Conservation (phyloP, 768 basidiomycete species). For the Coprinopsis strossmayeri region DNA sequence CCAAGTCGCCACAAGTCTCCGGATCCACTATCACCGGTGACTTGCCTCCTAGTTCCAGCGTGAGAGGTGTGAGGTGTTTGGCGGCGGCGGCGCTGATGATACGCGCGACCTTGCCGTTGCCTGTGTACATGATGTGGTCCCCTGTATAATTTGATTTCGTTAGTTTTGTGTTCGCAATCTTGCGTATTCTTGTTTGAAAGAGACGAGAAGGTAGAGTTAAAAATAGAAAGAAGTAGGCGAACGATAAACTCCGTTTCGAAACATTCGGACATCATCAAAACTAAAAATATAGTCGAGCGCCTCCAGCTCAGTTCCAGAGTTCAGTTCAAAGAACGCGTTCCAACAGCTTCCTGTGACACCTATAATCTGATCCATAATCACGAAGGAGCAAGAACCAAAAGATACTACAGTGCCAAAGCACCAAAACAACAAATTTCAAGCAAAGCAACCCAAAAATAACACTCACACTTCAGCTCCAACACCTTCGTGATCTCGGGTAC, state of each 20-base stretch:
- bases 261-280: too few relatives aligned
- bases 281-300: too few relatives aligned
- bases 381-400: not conserved
- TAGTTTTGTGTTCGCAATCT: too few relatives aligned
- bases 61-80: slow-evolving; percentile 46
- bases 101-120: slow-evolving; percentile 37
- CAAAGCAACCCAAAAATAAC: too few relatives aligned
- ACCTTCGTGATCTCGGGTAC: slow-evolving; percentile 51
- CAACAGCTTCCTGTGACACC: too few relatives aligned
- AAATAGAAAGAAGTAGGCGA: not conserved
- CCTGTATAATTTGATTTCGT: too few relatives aligned
- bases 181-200: too few relatives aligned
- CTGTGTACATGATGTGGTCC: slow-evolving; percentile 42
- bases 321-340: too few relatives aligned
- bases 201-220: not conserved
- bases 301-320: too few relatives aligned
- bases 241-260: too few relatives aligned
- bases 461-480: slow-evolving; percentile 37
- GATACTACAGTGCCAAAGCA: not conserved
- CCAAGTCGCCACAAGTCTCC: slow-evolving; percentile 10
- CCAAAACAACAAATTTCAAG: too few relatives aligned
- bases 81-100: slow-evolving; percentile 47
- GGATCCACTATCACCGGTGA: slow-evolving; percentile 38
- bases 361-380: too few relatives aligned
- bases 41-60: slow-evolving; percentile 52